A percentile compares a stretch with the other conserved stretches of the same genome.
Evolutionary conservation across 2,329 filamentous ascomycete species (phyloP).

Genomic region (Myriangium duriaei): DNA sequence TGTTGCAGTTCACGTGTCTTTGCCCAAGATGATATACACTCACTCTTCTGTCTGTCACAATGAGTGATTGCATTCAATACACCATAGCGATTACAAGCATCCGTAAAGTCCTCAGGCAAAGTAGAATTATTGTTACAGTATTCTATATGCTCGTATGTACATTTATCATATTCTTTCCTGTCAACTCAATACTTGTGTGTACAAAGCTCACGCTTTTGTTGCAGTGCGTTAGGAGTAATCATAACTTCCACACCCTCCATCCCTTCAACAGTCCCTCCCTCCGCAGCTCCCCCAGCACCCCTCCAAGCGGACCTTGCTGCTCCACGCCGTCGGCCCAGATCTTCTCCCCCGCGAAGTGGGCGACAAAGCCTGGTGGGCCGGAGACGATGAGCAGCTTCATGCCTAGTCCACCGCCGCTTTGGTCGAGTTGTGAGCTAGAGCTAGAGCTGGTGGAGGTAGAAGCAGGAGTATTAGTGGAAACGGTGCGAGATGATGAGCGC

Average conservation of each 20-base stretch:
- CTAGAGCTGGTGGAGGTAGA: slow-evolving; percentile 13
- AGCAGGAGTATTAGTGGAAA: too few relatives aligned
- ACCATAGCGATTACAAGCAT: not conserved
- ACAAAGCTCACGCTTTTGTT: not conserved
- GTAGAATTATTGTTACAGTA: too few relatives aligned
- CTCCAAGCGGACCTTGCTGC: slow-evolving; percentile 60
- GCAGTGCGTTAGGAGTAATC: too few relatives aligned
- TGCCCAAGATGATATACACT: too few relatives aligned
- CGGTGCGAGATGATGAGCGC: not conserved
- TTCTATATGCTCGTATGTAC: too few relatives aligned
- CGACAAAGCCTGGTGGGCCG: slow-evolving; percentile 81
- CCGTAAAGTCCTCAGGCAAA: too few relatives aligned
- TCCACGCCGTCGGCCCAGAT: slow-evolving; percentile 60
- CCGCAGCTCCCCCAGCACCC: slow-evolving; percentile 51
- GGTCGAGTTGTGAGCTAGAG: slow-evolving; percentile 11
- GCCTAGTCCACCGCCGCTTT: slow-evolving; percentile 24
- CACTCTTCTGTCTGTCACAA: not conserved
- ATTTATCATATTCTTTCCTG: not conserved
- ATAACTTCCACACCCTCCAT: slow-evolving; percentile 50
- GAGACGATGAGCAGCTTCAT: slow-evolving; percentile 69
- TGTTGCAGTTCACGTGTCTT: too few relatives aligned
- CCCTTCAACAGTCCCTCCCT: slow-evolving; percentile 27
- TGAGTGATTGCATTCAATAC: too few relatives aligned
- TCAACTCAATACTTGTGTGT: not conserved
- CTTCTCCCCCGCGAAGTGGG: slow-evolving; percentile 68